Evolutionary conservation across 2,329 filamentous ascomycete genomes (phyloP), one percentile per base, ranked within the genome.

Genomic region (Stemphylium beticola): DNA sequence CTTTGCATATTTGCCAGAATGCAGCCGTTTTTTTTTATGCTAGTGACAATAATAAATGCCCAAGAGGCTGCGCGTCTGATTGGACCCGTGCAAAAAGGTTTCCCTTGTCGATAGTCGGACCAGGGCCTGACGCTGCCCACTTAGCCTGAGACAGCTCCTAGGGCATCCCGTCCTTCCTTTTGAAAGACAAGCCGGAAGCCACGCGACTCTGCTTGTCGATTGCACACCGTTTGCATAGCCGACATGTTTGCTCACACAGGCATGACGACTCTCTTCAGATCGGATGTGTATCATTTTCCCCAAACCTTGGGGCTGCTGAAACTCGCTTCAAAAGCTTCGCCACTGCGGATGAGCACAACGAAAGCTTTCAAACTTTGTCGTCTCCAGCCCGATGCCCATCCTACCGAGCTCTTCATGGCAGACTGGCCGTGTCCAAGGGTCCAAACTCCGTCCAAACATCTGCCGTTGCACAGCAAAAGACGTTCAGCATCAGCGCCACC

Each of bases 21-120:
- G 51, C 55, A 57, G 55, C 60, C 53, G 57, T 54, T 39, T 56
- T 39, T 56, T 58, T 51, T 29, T 44, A 58, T 58, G 54, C 58
- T 52, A 61, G 58, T 59, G 53, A 68, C 69, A 73, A 72, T 71
- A 62, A 65, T 57, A 69, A 72, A 70, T 67, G 63, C 61, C 42
- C 58, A 57, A 43, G 22, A 20, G 33, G 29, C 14, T 32, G 45
- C 43, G 22, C 8, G 26, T 39, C 56, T 67, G 58, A 72, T 74
- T 71, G 61, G 64, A 39, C 54, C 51, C 39, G 43, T 26, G 7
- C 4, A 12, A 18, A 49, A 43, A 37, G 34, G 45, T 44, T 34
- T 34, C 57, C 64, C 64, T 64, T 60, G 48, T 61, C 57, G 49
- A 39, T n/a, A 46, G 45, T 43, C 31, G n/a, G 46, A 33, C 45